phyloP scores from a whole-genome alignment of 1,284 basidiomycete genomes.

The Ustilago curta region DNA sequence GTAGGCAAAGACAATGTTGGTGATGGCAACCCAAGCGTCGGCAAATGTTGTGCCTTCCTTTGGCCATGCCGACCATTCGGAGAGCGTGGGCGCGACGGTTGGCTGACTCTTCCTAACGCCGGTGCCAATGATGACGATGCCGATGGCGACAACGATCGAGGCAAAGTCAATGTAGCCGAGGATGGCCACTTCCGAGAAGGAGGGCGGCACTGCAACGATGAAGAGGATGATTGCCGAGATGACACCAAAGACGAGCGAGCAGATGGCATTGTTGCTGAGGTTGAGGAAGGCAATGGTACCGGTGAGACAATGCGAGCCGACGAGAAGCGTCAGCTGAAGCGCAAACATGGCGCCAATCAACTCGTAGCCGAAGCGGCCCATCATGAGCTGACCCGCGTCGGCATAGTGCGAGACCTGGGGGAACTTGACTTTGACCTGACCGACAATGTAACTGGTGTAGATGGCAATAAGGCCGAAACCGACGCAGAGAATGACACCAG shows the following conservation, averaged over 20 bases:
- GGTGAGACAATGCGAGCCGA: constrained; percentile 63
- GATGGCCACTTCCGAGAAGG: constrained; percentile 60
- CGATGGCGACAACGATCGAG: constrained; percentile 59
- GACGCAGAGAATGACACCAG: constrained; percentile 51
- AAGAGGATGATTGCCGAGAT: constrained; percentile 62
- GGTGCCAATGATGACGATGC: constrained; percentile 59
- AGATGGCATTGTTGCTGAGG: constrained; percentile 51
- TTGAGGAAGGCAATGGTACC: constrained; percentile 59
- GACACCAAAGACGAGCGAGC: constrained; percentile 57
- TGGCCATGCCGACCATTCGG: constrained; percentile 57
- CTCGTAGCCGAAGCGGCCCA: constrained; percentile 55
- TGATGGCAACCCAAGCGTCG: constrained; percentile 52
- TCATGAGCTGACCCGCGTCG: constrained; percentile 55
- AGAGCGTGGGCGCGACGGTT: constrained; percentile 25
- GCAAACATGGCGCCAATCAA: constrained; percentile 57
- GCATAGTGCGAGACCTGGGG: constrained; percentile 56
- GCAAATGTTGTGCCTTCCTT: constrained; percentile 52
- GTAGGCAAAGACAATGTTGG: constrained; percentile 65
- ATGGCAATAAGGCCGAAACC: constrained; percentile 58
- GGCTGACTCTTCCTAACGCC: constrained; percentile 42
- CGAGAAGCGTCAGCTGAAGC: constrained; percentile 51
- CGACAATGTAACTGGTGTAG: constrained; percentile 57
- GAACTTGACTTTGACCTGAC: constrained; percentile 56
- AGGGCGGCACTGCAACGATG: constrained; percentile 56
- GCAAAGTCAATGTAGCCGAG: constrained; percentile 64